These are phyloP conservation scores for Kodamaea neixiangensis DNA, from an alignment of 805 yeast species.

Conservation along the genomic window DNA sequence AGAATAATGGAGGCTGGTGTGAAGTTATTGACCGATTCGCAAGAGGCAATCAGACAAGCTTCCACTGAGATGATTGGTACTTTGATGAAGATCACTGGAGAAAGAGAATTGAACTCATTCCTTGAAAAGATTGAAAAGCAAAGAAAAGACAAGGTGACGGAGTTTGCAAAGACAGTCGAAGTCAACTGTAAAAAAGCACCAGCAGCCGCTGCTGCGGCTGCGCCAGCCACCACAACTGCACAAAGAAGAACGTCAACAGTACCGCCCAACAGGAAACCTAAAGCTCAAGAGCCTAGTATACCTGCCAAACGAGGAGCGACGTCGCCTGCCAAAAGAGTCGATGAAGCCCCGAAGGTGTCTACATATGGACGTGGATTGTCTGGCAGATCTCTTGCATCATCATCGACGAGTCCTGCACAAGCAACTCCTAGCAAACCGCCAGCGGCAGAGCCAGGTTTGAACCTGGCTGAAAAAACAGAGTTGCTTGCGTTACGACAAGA, in stretches of 20 bases:
- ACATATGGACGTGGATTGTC: constrained; percentile 41
- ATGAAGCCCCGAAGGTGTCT: constrained; percentile 31
- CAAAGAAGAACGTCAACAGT: constrained; percentile 10
- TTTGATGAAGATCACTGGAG: constrained; percentile 80
- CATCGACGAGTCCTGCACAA: constrained; percentile 6
- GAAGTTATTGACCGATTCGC: constrained; percentile 77
- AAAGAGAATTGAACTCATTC: constrained; percentile 57
- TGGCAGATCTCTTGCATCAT: constrained; percentile 41
- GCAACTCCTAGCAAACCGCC: constrained; percentile 2
- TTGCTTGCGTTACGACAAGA: constrained; percentile 45
- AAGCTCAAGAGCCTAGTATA: constrained; percentile 27
- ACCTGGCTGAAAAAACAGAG: constrained; percentile 25
- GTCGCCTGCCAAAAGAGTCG: constrained; percentile 60
- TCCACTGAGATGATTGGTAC: constrained; percentile 81
- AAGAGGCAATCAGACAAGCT: constrained; percentile 77
- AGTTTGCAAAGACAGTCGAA: constrained; percentile 54
- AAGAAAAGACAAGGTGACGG: constrained; percentile 65
- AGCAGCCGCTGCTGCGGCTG: constrained; percentile 13
- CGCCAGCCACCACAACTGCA: constrained; percentile 11
- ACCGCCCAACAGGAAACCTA: background rate
- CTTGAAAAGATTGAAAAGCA: constrained; percentile 76
- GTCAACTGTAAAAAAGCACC: constrained; percentile 46
- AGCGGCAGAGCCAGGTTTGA: constrained; percentile 14
- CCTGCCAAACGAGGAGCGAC: constrained; percentile 73
- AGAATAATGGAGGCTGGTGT: constrained; percentile 54